phyloP scores from a whole-genome alignment of 352 stramenopile species.

The Thalassiosira exigua region DNA sequence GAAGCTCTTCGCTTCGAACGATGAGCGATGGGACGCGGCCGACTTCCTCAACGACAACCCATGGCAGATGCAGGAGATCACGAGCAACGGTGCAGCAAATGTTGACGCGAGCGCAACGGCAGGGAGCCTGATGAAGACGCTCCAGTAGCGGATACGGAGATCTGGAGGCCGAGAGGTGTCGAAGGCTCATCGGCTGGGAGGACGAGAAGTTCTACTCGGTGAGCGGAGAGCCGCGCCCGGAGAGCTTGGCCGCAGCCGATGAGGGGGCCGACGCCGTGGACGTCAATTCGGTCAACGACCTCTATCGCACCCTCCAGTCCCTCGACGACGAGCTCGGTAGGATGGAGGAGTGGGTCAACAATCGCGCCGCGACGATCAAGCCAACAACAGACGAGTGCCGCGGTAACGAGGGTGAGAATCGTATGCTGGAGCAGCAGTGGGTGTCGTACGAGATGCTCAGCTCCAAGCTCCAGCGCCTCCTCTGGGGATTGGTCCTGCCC shows the following conservation, averaged over 20 bases:
- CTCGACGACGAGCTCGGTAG: slow-evolving; percentile 79
- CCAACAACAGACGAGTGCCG: slow-evolving; percentile 83
- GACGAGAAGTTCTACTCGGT: slow-evolving; percentile 82
- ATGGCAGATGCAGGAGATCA: slow-evolving; percentile 59
- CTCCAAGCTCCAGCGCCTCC: slow-evolving; percentile 71
- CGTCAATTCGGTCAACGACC: slow-evolving; percentile 68
- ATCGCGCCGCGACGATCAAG: slow-evolving; percentile 79
- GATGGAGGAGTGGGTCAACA: slow-evolving; percentile 84
- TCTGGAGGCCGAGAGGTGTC: slow-evolving; percentile 83
- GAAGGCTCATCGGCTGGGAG: slow-evolving; percentile 83
- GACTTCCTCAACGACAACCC: slow-evolving; percentile 76
- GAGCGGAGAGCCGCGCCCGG: slow-evolving; percentile 23
- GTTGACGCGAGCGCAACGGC: slow-evolving; percentile 69
- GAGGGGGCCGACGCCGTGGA: slow-evolving; percentile 54
- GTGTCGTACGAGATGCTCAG: slow-evolving; percentile 80
- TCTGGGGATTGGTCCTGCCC: slow-evolving; percentile 73
- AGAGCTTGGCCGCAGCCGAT: slow-evolving; percentile 11
- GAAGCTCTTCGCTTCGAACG: slow-evolving; percentile 72
- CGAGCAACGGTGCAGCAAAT: slow-evolving; percentile 48
- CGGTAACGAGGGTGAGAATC: slow-evolving; percentile 85
- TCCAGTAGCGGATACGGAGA: slow-evolving; percentile 80
- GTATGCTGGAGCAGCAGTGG: slow-evolving; percentile 84
- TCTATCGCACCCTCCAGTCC: slow-evolving; percentile 76
- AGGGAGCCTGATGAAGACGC: slow-evolving; percentile 65
- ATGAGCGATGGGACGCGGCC: slow-evolving; percentile 77